Evolutionary conservation across 441 rosid species (phyloP).

Genomic region (Mallotus japonicus): DNA sequence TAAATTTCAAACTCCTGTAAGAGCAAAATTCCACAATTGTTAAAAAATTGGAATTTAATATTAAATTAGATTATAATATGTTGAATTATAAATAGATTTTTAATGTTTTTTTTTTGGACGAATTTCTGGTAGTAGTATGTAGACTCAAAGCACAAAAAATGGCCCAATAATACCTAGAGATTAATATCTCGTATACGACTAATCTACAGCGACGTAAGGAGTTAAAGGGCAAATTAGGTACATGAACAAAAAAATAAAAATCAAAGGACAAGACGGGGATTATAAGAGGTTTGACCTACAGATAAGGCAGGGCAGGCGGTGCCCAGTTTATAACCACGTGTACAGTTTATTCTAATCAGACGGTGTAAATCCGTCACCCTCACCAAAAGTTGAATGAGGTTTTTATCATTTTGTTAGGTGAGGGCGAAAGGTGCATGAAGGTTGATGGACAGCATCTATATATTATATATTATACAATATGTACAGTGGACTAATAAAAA

Average conservation of each 20-base stretch:
- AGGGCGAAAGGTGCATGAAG: conserved; percentile 16
- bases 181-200: conserved; percentile 25
- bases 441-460: conserved; percentile 17
- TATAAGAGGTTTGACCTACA: background rate
- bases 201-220: conserved; percentile 18
- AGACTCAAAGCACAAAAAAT: too few relatives aligned
- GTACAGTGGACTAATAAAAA: background rate
- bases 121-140: too few relatives aligned
- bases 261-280: conserved; percentile 12
- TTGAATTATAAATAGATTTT: too few relatives aligned
- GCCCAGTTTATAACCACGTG: conserved; percentile 9
- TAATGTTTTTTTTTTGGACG: too few relatives aligned
- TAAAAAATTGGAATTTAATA: too few relatives aligned
- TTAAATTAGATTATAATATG: too few relatives aligned
- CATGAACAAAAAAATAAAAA: background rate
- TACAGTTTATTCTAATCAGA: background rate
- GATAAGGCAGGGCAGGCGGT: background rate
- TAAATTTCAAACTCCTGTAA: too few relatives aligned
- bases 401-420: conserved; percentile 2
- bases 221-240: conserved; percentile 21
- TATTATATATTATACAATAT: background rate
- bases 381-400: background rate
- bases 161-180: background rate
- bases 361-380: background rate
- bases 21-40: too few relatives aligned